Evolutionary conservation across 2,329 filamentous ascomycete species (phyloP).

Genomic region (Aspergillus transmontanensis): DNA sequence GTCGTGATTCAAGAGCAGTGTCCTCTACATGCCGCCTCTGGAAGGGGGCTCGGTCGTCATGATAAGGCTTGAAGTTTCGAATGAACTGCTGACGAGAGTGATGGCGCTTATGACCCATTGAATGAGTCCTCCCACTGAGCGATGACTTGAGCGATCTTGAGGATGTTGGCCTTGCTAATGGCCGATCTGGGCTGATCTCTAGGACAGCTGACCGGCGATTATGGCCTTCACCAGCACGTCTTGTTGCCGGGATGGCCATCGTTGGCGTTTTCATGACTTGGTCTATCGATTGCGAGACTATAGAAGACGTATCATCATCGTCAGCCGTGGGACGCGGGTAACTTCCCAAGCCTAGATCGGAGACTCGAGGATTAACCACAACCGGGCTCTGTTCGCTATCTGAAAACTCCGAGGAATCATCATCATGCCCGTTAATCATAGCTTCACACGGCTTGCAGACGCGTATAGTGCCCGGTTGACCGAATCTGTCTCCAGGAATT

Average conservation of each 20-base stretch:
- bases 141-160: constrained; percentile 83
- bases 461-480: constrained; percentile 78
- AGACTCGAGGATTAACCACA: constrained; percentile 60
- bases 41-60: constrained; percentile 86
- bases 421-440: constrained; percentile 87
- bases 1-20: constrained; percentile 62
- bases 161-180: constrained; percentile 84
- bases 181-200: constrained; percentile 81
- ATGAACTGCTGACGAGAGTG: constrained; percentile 85
- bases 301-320: constrained; percentile 50
- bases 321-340: constrained; percentile 47
- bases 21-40: constrained; percentile 74
- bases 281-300: constrained; percentile 50
- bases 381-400: constrained; percentile 68
- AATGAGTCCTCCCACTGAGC: constrained; percentile 70
- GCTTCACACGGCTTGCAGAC: constrained; percentile 92
- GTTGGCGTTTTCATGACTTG: constrained; percentile 57
- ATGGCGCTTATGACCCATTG: constrained; percentile 79
- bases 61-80: constrained; percentile 69
- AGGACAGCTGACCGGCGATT: constrained; percentile 86
- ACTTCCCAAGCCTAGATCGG: constrained; percentile 59
- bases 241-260: constrained; percentile 66
- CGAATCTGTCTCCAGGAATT: constrained; percentile 85
- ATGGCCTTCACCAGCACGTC: constrained; percentile 70
- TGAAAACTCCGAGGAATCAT: constrained; percentile 89